Percentiles rank a stretch among this genome's conserved stretches.
Conservation (phyloP, 2,329 filamentous ascomycete species). For the Parafenestella ontariensis region DNA sequence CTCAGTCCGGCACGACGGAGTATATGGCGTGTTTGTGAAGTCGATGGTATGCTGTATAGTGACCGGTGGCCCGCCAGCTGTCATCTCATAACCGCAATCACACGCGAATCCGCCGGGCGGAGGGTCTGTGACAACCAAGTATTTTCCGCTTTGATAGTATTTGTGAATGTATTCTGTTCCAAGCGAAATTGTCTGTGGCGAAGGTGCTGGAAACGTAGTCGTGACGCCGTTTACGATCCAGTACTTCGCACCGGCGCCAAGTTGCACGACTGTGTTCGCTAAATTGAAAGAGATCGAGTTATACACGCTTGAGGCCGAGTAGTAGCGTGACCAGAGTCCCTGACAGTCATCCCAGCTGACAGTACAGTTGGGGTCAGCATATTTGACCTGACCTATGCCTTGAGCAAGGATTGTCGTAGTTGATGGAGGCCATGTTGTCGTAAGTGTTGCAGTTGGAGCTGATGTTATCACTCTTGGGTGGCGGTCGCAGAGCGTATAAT, state of each 20-base stretch:
- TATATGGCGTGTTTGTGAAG: constrained; percentile 23
- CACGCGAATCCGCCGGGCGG: constrained; percentile 16
- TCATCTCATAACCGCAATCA: constrained; percentile 18
- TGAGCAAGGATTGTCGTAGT: constrained; percentile 19
- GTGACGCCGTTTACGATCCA: constrained; percentile 18
- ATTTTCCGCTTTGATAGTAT: constrained; percentile 2
- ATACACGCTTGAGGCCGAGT: constrained; percentile 21
- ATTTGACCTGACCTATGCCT: constrained; percentile 1
- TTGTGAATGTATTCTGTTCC: constrained; percentile 16
- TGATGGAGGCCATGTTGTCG: constrained; percentile 10
- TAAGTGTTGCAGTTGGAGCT: constrained; percentile 16
- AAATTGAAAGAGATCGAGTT: constrained; percentile 13
- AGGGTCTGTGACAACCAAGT: constrained; percentile 17
- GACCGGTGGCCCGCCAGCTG: constrained; percentile 15
- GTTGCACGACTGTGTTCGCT: constrained; percentile 17
- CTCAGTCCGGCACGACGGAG: constrained; percentile 22
- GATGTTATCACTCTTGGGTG: constrained; percentile 25
- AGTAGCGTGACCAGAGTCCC: constrained; percentile 21
- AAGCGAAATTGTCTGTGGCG: constrained; percentile 13
- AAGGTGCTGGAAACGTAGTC: constrained; percentile 18
- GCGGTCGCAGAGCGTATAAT: constrained; percentile 24
- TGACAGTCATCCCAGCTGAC: constrained; percentile 21
- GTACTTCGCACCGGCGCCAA: constrained; percentile 15
- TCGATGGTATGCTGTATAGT: constrained; percentile 17
- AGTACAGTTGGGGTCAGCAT: constrained; percentile 17